Percentiles rank a stretch among this genome's conserved stretches.
These are phyloP conservation scores for Lithohypha guttulata DNA, from an alignment of 2,329 filamentous ascomycete genomes.

Conservation along the genomic window DNA sequence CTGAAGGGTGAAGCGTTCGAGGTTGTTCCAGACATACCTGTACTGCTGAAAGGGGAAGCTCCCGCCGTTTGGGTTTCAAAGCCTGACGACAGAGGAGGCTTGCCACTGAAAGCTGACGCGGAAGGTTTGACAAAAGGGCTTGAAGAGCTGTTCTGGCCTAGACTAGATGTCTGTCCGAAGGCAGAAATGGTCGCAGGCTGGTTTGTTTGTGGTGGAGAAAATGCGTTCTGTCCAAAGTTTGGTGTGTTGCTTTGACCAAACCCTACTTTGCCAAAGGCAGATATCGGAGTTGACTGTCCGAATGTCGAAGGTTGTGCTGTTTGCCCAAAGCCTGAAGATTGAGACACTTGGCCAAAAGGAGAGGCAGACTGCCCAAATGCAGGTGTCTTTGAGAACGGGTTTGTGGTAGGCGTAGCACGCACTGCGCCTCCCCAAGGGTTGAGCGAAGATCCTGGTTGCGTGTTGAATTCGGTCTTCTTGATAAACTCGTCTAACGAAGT, in stretches of 20 bases:
- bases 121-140: slow-evolving; percentile 26
- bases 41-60: slow-evolving; percentile 11
- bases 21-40: no score
- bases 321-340: slow-evolving; percentile 32
- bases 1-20: no score
- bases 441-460: neutral
- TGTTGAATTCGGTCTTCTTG: slow-evolving; percentile 15
- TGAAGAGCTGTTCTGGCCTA: slow-evolving; percentile 19
- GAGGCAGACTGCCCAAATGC: slow-evolving; percentile 25
- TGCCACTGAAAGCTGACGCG: slow-evolving; percentile 25
- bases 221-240: slow-evolving; percentile 24
- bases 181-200: slow-evolving; percentile 6
- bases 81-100: slow-evolving; percentile 24
- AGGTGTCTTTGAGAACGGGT: slow-evolving; percentile 24
- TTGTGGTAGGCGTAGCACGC: slow-evolving; percentile 8
- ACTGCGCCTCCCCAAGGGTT: slow-evolving; percentile 2
- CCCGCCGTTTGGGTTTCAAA: slow-evolving; percentile 15
- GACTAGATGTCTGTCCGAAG: slow-evolving; percentile 16
- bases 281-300: slow-evolving; percentile 19
- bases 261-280: slow-evolving; percentile 22
- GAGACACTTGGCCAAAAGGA: slow-evolving; percentile 27
- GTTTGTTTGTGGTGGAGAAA: neutral
- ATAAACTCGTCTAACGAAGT: slow-evolving; percentile 23
- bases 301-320: slow-evolving; percentile 25
- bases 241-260: slow-evolving; percentile 24